A percentile compares a stretch with the other conserved stretches of the same genome.
phyloP scores from a whole-genome alignment of 2,329 filamentous ascomycete species.

The Colletotrichum viniferum region DNA sequence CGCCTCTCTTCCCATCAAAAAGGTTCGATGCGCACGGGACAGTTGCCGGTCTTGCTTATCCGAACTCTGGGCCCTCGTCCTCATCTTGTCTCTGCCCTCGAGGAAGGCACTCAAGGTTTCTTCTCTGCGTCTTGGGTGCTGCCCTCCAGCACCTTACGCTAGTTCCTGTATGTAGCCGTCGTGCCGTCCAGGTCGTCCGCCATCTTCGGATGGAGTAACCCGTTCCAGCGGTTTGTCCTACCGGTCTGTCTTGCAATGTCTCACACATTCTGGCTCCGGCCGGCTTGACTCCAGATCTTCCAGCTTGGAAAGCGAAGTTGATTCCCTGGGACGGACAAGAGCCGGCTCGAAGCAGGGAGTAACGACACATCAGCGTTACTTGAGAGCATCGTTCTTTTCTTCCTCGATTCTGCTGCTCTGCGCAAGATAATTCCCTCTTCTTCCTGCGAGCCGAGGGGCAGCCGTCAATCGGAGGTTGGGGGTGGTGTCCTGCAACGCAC shows the following conservation, averaged over 20 bases:
- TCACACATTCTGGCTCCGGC: not conserved
- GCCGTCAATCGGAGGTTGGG: not conserved
- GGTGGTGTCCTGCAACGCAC: not conserved
- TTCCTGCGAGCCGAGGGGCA: not conserved
- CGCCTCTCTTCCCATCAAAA: not conserved
- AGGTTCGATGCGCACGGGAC: conserved; percentile 6
- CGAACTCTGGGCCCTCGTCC: conserved; percentile 3
- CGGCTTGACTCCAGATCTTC: not conserved
- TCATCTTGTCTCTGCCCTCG: not conserved
- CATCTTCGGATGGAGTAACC: conserved; percentile 11
- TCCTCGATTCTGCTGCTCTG: not conserved
- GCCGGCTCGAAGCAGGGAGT: not conserved
- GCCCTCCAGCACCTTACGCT: not conserved
- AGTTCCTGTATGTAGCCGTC: conserved; percentile 8
- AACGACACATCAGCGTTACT: not conserved
- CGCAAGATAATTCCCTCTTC: not conserved
- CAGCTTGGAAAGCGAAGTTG: not conserved
- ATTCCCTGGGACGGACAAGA: not conserved
- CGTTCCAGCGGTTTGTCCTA: not conserved
- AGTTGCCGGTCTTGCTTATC: conserved; percentile 10
- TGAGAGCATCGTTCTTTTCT: not conserved
- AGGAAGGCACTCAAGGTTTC: not conserved
- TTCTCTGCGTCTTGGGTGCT: not conserved
- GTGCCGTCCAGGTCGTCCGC: not conserved
- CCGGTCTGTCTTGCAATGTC: conserved; percentile 1